phyloP scores from a whole-genome alignment of 495 filamentous ascomycete genomes.

The Ramalina intermedia region DNA sequence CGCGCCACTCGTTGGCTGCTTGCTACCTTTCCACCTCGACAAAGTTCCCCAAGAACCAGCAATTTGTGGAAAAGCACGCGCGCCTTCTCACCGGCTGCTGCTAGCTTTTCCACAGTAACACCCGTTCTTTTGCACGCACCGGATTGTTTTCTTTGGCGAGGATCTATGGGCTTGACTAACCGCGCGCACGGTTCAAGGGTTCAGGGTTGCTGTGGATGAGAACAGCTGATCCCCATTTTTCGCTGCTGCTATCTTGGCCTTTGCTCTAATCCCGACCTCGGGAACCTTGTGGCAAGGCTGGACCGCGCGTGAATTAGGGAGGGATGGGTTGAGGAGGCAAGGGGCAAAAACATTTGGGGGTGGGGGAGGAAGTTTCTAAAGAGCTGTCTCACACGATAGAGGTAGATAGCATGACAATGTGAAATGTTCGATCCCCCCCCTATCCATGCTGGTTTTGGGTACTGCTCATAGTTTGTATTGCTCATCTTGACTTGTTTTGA shows the following conservation, averaged over 20 bases:
- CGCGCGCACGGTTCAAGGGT: not conserved
- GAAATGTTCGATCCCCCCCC: not conserved
- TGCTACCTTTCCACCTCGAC: not conserved
- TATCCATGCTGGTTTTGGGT: not conserved
- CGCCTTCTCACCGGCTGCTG: not conserved
- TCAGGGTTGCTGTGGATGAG: not conserved
- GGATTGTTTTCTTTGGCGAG: not conserved
- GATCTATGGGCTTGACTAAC: conserved; percentile 1
- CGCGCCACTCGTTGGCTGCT: too few relatives aligned
- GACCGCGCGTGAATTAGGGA: not conserved
- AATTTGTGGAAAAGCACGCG: not conserved
- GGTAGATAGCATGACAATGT: conserved; percentile 1
- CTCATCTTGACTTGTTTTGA: too few relatives aligned
- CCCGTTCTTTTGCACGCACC: not conserved
- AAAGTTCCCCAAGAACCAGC: not conserved
- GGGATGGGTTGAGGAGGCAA: not conserved
- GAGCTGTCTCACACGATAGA: not conserved
- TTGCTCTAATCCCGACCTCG: not conserved
- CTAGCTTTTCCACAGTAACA: not conserved
- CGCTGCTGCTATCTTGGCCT: conserved; percentile 6
- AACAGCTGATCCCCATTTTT: not conserved
- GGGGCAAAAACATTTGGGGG: not conserved
- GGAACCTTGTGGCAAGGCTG: conserved; percentile 2
- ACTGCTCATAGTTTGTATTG: not conserved
- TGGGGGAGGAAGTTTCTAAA: not conserved